Base-by-base conservation (phyloP, 2,329 filamentous ascomycete genomes). In the Pseudogymnoascus sp. region DNA sequence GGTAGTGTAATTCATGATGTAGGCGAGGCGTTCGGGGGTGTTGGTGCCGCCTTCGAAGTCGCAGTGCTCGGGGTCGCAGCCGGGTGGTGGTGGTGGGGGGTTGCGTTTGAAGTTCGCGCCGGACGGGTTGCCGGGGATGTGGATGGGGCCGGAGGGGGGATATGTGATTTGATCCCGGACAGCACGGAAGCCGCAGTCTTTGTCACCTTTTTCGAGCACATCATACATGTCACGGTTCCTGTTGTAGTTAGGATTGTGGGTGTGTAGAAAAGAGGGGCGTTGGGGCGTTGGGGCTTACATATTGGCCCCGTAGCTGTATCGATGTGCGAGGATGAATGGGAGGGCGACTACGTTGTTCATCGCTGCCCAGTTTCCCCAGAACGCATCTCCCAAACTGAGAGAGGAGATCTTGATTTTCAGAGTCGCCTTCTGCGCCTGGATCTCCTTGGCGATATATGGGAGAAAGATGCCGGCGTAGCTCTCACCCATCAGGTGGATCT, bases 401-500 rank as follows among this genome's bases (percentile, higher is more conserved):
- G 58, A 61, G 11, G 41, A 45, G n/a, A 63, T 5, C 1, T 61
- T 52, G 5, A 52, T 5, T 5, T 28, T 14, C 58, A 63, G 25
- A 22, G 19, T 30, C 3, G 12, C 3, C 25, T 28, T 35, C 22
- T 39, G 25, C 42, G 19, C 25, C 35, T 58, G 28, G 28, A 63
- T 36, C 22, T 23, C 36, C 45, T 61, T 19, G 14, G 41, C 58
- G n/a, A 63, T 61, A n/a, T 63, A 61, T 3, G 62, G 62, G 35
- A 61, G 30, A 41, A 61, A 61, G 2, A 63, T 8, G 4, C 55
- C 62, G 2, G 62, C 58, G 33, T 45, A 63, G 41, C 62, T 60
- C 23, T 61, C 55, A 12, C 58, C 62, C 62, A 63, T 63, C 4
- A 63, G 41, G 25, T 63, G 62, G 16, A 63, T 41, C 12, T 61